These are phyloP conservation scores for Pythium vanterpoolii DNA, from an alignment of 352 stramenopile species.

Conservation along the genomic window DNA sequence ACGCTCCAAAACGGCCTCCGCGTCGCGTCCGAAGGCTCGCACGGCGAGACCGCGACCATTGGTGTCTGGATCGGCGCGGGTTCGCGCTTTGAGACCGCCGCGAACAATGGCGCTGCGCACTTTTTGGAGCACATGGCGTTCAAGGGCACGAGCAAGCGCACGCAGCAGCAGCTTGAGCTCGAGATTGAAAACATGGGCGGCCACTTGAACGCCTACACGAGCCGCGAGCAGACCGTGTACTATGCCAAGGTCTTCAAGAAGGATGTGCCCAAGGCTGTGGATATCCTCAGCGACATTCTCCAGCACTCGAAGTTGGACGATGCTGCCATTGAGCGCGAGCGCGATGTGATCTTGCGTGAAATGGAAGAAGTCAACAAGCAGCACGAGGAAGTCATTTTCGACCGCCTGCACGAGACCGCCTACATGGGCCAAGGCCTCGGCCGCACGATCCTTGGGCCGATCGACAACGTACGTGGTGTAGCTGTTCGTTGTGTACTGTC, in stretches of 20 bases:
- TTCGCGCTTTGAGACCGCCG: conserved; percentile 96
- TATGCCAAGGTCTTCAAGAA: conserved; percentile 99
- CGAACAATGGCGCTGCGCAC: conserved; percentile 99
- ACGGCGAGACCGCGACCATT: conserved; percentile 98
- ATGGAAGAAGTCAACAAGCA: conserved; percentile 99
- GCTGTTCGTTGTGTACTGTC: no score
- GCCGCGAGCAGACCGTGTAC: conserved; percentile 99
- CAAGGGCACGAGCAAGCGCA: conserved; percentile 97
- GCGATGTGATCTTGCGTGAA: conserved; percentile 99
- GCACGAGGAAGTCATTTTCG: conserved; percentile 98
- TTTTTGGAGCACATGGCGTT: conserved; percentile 99
- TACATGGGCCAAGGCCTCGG: conserved; percentile 97
- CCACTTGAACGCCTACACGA: conserved; percentile 99
- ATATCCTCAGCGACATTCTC: conserved; percentile 99
- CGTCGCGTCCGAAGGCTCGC: conserved; percentile 96
- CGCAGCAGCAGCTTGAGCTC: conserved; percentile 98
- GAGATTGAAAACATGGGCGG: conserved; percentile 99
- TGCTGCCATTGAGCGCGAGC: conserved; percentile 95
- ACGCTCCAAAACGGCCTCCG: conserved; percentile 95
- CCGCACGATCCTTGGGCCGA: conserved; percentile 98
- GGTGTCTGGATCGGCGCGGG: conserved; percentile 97
- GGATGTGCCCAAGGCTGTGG: conserved; percentile 95
- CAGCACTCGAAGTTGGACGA: conserved; percentile 98
- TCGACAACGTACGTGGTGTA: conserved; percentile 93
- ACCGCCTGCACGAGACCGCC: conserved; percentile 98